Evolutionary conservation across 2,329 filamentous ascomycete species (phyloP).

Genomic region (Amauroascus verrucosus): DNA sequence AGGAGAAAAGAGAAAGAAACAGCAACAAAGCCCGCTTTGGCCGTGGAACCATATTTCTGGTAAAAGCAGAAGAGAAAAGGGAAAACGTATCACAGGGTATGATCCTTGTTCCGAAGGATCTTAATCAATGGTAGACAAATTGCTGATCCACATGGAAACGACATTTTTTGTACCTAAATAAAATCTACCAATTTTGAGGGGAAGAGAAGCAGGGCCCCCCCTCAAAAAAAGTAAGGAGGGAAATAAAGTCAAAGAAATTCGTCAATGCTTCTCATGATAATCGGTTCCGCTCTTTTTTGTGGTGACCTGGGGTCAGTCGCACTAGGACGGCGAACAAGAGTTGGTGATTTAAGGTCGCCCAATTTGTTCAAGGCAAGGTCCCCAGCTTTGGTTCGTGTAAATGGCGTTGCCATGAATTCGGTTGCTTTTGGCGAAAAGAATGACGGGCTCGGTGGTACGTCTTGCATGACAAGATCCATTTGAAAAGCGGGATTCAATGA

Average conservation of each 20-base stretch:
- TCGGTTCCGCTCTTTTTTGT: slow-evolving; percentile 28
- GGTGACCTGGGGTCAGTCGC: slow-evolving; percentile 34
- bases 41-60: slow-evolving; percentile 21
- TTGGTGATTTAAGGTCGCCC: slow-evolving; percentile 1
- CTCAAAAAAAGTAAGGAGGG: slow-evolving; percentile 11
- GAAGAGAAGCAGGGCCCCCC: neutral
- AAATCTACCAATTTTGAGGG: neutral
- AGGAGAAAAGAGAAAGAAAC: slow-evolving; percentile 16
- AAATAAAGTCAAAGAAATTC: slow-evolving; percentile 32
- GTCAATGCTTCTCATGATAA: slow-evolving; percentile 39
- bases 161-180: neutral
- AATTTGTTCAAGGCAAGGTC: slow-evolving; percentile 21
- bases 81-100: neutral
- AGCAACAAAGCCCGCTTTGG: slow-evolving; percentile 37
- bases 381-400: slow-evolving; percentile 25
- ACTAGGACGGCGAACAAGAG: slow-evolving; percentile 2
- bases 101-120: neutral
- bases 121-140: neutral
- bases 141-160: neutral
- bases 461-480: slow-evolving; percentile 32
- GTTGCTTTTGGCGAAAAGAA: slow-evolving; percentile 38
- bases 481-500: slow-evolving; percentile 18
- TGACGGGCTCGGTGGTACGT: slow-evolving; percentile 29
- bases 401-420: slow-evolving; percentile 33
- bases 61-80: neutral